Evolutionary conservation across 139 green algal species (phyloP).

Genomic region (Closterium sp.): DNA sequence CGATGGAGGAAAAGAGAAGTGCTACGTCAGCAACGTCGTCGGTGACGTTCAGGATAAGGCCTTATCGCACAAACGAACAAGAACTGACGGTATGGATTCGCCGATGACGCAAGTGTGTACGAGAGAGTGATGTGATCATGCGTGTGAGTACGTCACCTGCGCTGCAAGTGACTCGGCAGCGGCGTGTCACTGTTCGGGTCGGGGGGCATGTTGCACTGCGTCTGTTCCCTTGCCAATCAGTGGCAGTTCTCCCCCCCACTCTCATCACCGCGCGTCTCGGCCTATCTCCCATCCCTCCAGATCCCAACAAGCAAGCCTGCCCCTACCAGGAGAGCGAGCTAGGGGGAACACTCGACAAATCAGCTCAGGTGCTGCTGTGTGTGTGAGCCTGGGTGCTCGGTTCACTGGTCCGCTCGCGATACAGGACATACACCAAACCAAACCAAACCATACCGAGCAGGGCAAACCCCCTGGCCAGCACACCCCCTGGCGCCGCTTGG

Average conservation of each 20-base stretch:
- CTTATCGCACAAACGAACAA: not conserved
- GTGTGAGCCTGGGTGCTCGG: too few species aligned
- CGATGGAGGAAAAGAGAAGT: not conserved
- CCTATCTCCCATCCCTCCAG: not conserved
- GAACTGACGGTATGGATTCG: not conserved
- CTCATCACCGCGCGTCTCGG: not conserved
- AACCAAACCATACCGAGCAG: too few species aligned
- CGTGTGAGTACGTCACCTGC: not conserved
- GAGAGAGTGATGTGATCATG: not conserved
- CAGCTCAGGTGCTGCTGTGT: too few species aligned
- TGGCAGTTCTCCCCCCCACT: not conserved
- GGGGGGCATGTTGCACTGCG: not conserved
- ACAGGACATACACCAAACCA: too few species aligned
- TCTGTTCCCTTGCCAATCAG: too few species aligned
- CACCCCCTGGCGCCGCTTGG: not conserved
- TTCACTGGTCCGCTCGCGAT: too few species aligned
- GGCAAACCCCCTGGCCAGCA: too few species aligned
- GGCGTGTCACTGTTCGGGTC: not conserved
- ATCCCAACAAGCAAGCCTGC: not conserved
- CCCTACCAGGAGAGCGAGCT: not conserved
- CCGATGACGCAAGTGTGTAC: not conserved
- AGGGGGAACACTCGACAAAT: too few species aligned
- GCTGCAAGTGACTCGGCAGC: not conserved
- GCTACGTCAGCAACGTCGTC: not conserved
- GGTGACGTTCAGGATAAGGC: not conserved